Conservation (phyloP, 2,329 filamentous ascomycete species). For the Monosporascus ibericus region DNA sequence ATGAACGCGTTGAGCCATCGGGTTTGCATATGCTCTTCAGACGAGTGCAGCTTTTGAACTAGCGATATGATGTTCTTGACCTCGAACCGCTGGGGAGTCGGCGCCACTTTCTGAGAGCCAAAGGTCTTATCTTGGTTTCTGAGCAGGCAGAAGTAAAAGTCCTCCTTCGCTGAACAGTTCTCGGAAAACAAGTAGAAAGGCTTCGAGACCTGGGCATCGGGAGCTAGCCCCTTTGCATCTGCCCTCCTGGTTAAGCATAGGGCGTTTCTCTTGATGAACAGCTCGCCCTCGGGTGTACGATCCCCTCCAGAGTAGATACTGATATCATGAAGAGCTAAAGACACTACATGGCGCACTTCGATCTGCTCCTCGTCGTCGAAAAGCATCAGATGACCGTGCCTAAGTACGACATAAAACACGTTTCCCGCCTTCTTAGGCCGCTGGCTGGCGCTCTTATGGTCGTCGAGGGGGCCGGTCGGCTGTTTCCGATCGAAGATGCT, state of each 20-base stretch:
- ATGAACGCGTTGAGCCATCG: constrained; percentile 91
- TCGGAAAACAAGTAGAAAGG: constrained; percentile 94
- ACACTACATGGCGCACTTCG: constrained; percentile 94
- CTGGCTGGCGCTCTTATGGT: constrained; percentile 41
- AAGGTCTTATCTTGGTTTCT: constrained; percentile 72
- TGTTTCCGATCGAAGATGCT: constrained; percentile 85
- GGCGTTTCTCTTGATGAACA: constrained; percentile 93
- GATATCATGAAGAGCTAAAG: constrained; percentile 79
- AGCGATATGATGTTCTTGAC: constrained; percentile 81
- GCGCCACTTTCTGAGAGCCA: constrained; percentile 49
- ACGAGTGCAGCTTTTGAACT: constrained; percentile 85
- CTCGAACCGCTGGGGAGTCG: constrained; percentile 70
- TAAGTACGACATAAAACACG: constrained; percentile 87
- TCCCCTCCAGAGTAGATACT: constrained; percentile 78
- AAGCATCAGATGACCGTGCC: constrained; percentile 92
- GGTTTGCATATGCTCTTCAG: constrained; percentile 83
- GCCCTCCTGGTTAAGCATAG: constrained; percentile 68
- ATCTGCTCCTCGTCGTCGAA: constrained; percentile 94
- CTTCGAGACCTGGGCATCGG: constrained; percentile 57
- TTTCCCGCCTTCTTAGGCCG: constrained; percentile 67
- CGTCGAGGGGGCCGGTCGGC: constrained; percentile 38
- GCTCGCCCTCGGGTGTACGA: constrained; percentile 77
- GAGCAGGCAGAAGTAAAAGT: constrained; percentile 92
- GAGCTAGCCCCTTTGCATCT: constrained; percentile 46
- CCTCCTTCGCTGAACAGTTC: constrained; percentile 93